Evolutionary conservation across 306 rosid species (phyloP).

Genomic region (Adenanthera pavonina): DNA sequence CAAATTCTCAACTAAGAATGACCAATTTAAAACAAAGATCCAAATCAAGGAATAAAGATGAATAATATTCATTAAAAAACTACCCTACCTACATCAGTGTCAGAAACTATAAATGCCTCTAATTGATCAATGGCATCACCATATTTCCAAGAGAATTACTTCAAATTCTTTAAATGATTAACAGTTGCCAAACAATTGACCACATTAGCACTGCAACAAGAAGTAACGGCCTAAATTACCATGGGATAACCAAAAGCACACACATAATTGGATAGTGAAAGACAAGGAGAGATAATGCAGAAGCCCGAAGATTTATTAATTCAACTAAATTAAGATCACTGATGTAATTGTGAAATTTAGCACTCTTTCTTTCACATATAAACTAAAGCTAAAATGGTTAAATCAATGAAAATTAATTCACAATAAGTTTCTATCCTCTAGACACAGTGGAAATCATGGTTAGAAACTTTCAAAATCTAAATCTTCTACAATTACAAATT

Average conservation of each 20-base stretch:
- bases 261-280: not conserved
- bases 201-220: slow-evolving; percentile 63
- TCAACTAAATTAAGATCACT: not conserved
- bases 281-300: not conserved
- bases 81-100: slow-evolving; percentile 73
- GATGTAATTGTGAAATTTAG: not conserved
- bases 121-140: slow-evolving; percentile 63
- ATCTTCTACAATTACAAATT: no score
- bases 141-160: slow-evolving; percentile 84
- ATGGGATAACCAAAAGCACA: slow-evolving; percentile 1
- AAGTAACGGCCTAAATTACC: slow-evolving; percentile 17
- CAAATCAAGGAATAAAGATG: not conserved
- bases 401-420: not conserved
- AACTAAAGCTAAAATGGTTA: not conserved
- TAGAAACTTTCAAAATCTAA: not conserved
- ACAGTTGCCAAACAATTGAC: slow-evolving; percentile 73
- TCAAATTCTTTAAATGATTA: slow-evolving; percentile 77
- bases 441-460: not conserved
- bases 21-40: not conserved
- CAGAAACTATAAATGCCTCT: slow-evolving; percentile 58
- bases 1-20: no score
- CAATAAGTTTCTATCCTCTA: not conserved
- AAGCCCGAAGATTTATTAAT: not conserved
- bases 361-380: not conserved
- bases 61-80: not conserved